phyloP scores from a whole-genome alignment of 1,139 yeast species.

The Pneumocystis wakefieldiae region DNA sequence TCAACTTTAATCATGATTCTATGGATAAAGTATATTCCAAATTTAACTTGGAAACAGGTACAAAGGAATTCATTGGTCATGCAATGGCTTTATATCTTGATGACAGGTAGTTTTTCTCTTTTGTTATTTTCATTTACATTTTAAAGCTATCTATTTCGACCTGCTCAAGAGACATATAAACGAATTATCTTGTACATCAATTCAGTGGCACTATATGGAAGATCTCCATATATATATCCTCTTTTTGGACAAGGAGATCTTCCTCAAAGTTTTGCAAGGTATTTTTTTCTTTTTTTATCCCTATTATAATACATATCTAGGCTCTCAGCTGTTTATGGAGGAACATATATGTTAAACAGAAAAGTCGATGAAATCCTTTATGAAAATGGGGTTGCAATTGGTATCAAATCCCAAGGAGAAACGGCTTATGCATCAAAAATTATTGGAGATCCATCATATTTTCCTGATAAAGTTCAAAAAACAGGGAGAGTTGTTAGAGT shows the following conservation, averaged over 20 bases:
- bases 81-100: slow-evolving; percentile 97
- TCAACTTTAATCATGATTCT: slow-evolving; percentile 72
- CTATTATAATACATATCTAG: background rate
- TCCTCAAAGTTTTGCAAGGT: slow-evolving; percentile 94
- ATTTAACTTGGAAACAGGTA: slow-evolving; percentile 83
- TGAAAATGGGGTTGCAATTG: slow-evolving; percentile 58
- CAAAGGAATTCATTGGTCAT: slow-evolving; percentile 93
- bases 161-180: slow-evolving; percentile 85
- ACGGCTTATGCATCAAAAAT: slow-evolving; percentile 83
- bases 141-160: slow-evolving; percentile 48
- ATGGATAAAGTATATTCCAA: slow-evolving; percentile 85
- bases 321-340: slow-evolving; percentile 92
- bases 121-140: background rate
- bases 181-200: slow-evolving; percentile 73
- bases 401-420: slow-evolving; percentile 85
- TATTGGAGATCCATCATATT: slow-evolving; percentile 95
- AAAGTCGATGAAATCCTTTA: slow-evolving; percentile 82
- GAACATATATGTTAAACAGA: slow-evolving; percentile 94
- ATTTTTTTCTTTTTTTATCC: background rate
- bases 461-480: slow-evolving; percentile 76
- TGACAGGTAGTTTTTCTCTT: slow-evolving; percentile 35
- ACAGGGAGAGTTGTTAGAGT: slow-evolving; percentile 90
- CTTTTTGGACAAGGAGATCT: slow-evolving; percentile 92
- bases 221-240: slow-evolving; percentile 92
- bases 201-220: slow-evolving; percentile 71